Conservation (phyloP, 257 asterid genomes). For the Apocynum venetum region DNA sequence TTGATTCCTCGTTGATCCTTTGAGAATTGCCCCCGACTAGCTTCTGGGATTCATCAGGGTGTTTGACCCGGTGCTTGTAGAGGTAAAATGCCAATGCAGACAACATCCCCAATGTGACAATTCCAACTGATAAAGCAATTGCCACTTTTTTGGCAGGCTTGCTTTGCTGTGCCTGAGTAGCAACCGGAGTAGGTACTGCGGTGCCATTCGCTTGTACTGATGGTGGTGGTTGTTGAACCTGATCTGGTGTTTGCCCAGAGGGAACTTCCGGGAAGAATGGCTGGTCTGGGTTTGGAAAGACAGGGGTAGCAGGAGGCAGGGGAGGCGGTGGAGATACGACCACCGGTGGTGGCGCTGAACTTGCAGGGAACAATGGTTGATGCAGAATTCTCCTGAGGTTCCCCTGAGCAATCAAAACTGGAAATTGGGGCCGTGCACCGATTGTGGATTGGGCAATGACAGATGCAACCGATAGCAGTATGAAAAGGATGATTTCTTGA, state of each 20-base stretch:
- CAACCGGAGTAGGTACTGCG: conserved; percentile 37
- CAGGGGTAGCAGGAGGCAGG: conserved; percentile 34
- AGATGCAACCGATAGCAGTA: conserved; percentile 26
- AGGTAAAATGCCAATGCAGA: conserved; percentile 56
- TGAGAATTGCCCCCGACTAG: conserved; percentile 49
- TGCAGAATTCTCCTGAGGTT: conserved; percentile 70
- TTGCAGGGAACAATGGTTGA: conserved; percentile 66
- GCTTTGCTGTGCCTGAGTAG: conserved; percentile 25
- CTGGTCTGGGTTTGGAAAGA: conserved; percentile 56
- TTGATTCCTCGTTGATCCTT: conserved; percentile 47
- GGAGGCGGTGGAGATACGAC: conserved; percentile 16
- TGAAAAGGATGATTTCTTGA: conserved; percentile 33
- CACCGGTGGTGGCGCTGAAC: conserved; percentile 43
- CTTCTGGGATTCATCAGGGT: conserved; percentile 52
- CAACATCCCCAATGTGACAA: conserved; percentile 58
- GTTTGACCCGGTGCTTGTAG: conserved; percentile 44
- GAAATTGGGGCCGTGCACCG: conserved; percentile 12
- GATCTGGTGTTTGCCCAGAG: conserved; percentile 42
- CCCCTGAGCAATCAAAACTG: conserved; percentile 21
- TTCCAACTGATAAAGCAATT: conserved; percentile 50
- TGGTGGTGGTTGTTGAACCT: conserved; percentile 45
- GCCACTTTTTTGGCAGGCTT: conserved; percentile 56
- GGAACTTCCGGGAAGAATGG: conserved; percentile 93
- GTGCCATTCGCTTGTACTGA: conserved; percentile 29
- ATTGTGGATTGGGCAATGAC: conserved; percentile 18